Percentiles rank a stretch among this genome's conserved stretches.
These are phyloP conservation scores for Edaphochlamys debaryana DNA, from an alignment of 139 green algal species.

Conservation along the genomic window DNA sequence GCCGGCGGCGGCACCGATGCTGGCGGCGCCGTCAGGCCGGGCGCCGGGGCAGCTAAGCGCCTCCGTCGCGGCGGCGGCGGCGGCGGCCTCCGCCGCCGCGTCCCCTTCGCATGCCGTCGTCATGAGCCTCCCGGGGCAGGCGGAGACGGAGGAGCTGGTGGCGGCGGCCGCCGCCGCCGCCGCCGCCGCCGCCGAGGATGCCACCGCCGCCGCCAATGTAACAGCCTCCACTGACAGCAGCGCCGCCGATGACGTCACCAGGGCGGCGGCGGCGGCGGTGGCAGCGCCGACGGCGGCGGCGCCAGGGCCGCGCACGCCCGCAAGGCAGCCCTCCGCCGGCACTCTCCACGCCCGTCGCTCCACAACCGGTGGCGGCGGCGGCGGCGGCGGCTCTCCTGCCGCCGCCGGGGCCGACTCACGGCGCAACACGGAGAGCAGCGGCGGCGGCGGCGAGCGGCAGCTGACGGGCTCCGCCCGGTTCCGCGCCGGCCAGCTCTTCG, in stretches of 20 bases:
- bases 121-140: constrained; percentile 7
- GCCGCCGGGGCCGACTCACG: background rate
- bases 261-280: background rate
- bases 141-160: background rate
- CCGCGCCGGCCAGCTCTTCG: too few species aligned
- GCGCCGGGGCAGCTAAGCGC: too few species aligned
- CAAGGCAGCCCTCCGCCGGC: background rate
- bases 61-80: too few species aligned
- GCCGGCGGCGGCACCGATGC: constrained; percentile 2
- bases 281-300: background rate
- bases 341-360: background rate
- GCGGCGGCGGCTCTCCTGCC: background rate
- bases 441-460: too few species aligned
- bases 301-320: background rate
- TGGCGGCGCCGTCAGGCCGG: too few species aligned
- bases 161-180: too few species aligned
- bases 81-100: too few species aligned
- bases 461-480: too few species aligned
- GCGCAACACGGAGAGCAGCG: too few species aligned
- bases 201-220: background rate
- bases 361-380: background rate
- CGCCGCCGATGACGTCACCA: background rate
- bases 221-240: too few species aligned
- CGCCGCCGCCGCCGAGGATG: too few species aligned
- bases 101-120: background rate